Base-by-base conservation (phyloP, 257 asterid genomes). In the Penstemon eatonii region DNA sequence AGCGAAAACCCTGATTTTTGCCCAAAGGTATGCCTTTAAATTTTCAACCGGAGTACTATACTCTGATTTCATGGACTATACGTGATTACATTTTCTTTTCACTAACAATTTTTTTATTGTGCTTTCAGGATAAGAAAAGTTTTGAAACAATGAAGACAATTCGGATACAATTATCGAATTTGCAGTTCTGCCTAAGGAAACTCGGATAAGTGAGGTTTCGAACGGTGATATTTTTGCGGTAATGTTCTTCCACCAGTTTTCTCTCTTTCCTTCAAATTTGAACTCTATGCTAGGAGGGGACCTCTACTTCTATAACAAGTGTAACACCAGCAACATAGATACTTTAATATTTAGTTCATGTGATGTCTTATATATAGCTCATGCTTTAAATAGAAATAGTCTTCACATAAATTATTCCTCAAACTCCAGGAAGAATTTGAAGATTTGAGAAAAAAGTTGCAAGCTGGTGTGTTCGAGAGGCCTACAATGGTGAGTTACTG, bases 341-440 rank as follows among this genome's bases (percentile, higher is more conserved):
- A 60, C 39, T 5, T 11, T 11, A 33, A 70, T 8, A 40, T 13
- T 40, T 60, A 25, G 13, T 7, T 58, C 3, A 47, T 44, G 44
- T 49, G 15, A 61, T 36, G 56, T 42, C 49, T 74, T 67, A n/a
- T 67, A 4, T 4, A n/a, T n/a, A n/a, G 12, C 7, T 55, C n/a
- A 1, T 55, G 41, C 54, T 55, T 25, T 55, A 33, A 55, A 18
- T 12, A 55, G 60, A 37, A 45, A 45, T 4, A 45, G 5, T 25
- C 33, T 18, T 13, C 43, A 66, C 54, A 39, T 40, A 56, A 58
- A 19, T 25, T 36, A 59, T 38, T n/a, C 54, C 65, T 56, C 53
- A 40, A 73, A 46, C 79, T 73, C 56, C 86, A 92, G 98, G 95
- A 79, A 72, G 96, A 92, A 79, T 86, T 92, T 65, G 81, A 75